Evolutionary conservation across 805 yeast genomes (phyloP), one percentile per base, ranked within the genome.

Genomic region (Danielozyma ontarioensis): DNA sequence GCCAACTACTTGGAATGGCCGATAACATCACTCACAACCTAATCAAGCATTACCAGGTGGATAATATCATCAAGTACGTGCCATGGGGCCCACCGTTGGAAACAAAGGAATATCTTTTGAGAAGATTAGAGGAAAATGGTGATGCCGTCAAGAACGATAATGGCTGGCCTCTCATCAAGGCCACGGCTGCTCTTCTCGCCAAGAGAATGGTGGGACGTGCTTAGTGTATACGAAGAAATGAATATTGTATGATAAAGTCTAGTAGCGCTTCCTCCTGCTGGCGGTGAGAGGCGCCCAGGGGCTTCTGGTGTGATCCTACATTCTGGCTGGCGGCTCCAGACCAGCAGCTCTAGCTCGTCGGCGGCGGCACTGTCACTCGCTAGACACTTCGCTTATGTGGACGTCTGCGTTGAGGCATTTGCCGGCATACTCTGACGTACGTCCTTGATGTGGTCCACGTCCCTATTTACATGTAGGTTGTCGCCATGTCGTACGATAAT

Each of bases 51-150:
- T 76, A 83, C 44, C 69, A 75, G 28, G 83, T 76, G 28, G 76
- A 72, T 40, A 86, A 86, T 51, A 80, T 89, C 34, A 80, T 90
- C 62, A 90, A 90, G 64, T 89, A 90, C 55, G 96, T 89, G 41
- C 95, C 97, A 13, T 89, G 97, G 97, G 97, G 97, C 7, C 97
- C 97, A 22, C 94, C 95, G 35, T 62, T 77, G 46, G 97, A 90
- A 63, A 88, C 96, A 37, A 87, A 85, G 64, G 95, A 86, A 47
- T 89, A 89, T 55, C 64, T 89, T 40, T 67, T 80, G 41, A 80
- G 97, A 68, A 77, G 97, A 64, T 68, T 89, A 41, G 96, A 89
- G 64, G 97, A 89, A 64, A 89, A 89, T 54, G 96, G 96, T 16
- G 96, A 89, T 59, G 95, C 96, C 7, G 94, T 86, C 5, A 80